Base-by-base conservation (phyloP, 2,329 filamentous ascomycete species). In the Aspergillus pseudoglaucus region DNA sequence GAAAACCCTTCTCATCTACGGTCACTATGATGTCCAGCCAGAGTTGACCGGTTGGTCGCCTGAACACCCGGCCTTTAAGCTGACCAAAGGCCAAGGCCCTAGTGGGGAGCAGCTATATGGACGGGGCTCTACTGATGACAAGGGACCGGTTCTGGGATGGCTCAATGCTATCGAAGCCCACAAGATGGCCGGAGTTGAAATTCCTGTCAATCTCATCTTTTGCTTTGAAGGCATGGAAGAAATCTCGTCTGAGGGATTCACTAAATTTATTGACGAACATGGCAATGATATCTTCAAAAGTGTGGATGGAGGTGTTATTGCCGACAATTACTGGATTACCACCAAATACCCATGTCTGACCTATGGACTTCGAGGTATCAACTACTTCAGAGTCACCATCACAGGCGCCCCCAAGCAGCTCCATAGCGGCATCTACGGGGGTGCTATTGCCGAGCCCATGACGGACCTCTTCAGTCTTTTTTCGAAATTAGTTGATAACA, bases 191-290 rank as follows among this genome's bases (percentile, higher is more conserved):
- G 25, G 17, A 6, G 17, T 47, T n/a, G 44, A 50, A 7, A 9
- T 50, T 25, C 45, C 48, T 3, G 88, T 94, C 62, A 94, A 94
- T 74, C 77, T 94, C 54, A 78, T 94, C 54, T 93, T 94, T 87
- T 94, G 88, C 76, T 94, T 95, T 60, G 89, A 94, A 77, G 89
- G 89, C 40, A 94, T 95, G 89, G 89, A 95, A 73, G 89, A 95
- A 75, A 90, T 90, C 66, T 89, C 88, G 32, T 91, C 87, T 0
- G 88, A 93, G 64, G 89, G 89, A 37, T 78, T 95, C 42, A 88
- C 94, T 60, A 88, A 91, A 60, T 83, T 93, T 52, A 90, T 94
- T 70, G 83, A 79, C 44, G 88, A 94, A 72, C n/a, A 39, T 39
- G 87, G 84, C 52, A 85, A 89, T 72, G 85, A 87, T 62, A 93